A percentile compares a stretch with the other conserved stretches of the same genome.
phyloP scores from a whole-genome alignment of 495 filamentous ascomycete species.

The Bacidia rubella region DNA sequence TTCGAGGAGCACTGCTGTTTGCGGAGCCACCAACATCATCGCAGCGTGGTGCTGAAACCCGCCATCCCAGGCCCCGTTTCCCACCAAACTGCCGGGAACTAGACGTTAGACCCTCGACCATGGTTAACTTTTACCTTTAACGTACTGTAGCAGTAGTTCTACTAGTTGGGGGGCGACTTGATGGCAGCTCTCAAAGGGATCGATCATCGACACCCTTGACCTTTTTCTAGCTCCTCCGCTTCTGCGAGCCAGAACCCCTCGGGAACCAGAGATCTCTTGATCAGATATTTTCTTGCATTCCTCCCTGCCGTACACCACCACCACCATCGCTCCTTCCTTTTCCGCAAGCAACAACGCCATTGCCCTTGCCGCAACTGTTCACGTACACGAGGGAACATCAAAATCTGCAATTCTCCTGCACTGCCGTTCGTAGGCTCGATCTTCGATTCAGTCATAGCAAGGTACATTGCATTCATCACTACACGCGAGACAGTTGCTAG shows the following conservation, averaged over 20 bases:
- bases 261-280: neutral
- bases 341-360: neutral
- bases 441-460: neutral
- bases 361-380: neutral
- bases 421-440: neutral
- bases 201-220: neutral
- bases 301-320: neutral
- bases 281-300: neutral
- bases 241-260: neutral
- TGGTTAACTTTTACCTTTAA: neutral
- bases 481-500: neutral
- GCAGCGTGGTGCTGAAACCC: neutral
- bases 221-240: neutral
- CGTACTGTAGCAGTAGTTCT: neutral
- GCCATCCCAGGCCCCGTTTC: neutral
- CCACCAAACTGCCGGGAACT: neutral
- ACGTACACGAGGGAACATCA: neutral
- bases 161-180: too few relatives aligned
- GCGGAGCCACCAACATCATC: neutral
- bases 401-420: neutral
- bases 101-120: neutral
- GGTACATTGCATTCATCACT: neutral
- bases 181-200: neutral
- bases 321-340: neutral
- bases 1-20: too few relatives aligned